A percentile compares a stretch with the other conserved stretches of the same genome.
Conservation (phyloP, 768 basidiomycete species). For the Tubosaeta sp. region DNA sequence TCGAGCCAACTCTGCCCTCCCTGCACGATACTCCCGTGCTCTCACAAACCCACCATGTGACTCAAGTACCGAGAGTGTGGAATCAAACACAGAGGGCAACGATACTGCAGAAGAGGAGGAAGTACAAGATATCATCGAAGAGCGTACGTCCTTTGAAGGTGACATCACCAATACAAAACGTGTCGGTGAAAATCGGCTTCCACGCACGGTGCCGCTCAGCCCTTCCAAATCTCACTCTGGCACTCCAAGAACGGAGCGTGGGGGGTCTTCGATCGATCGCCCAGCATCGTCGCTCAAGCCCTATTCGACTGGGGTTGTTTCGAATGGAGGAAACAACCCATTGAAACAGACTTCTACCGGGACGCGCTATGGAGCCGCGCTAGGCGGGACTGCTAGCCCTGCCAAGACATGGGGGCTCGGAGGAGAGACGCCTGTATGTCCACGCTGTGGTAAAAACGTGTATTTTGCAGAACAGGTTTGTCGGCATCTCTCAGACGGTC, state of each 20-base stretch:
- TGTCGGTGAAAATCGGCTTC: slow-evolving; percentile 41
- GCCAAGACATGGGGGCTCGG: slow-evolving; percentile 48
- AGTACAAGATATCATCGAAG: slow-evolving; percentile 28
- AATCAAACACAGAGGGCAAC: slow-evolving; percentile 20
- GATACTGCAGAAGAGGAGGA: slow-evolving; percentile 26
- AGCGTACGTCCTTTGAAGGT: slow-evolving; percentile 20
- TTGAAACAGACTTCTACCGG: slow-evolving; percentile 52
- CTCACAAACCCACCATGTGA: slow-evolving; percentile 13
- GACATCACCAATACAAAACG: slow-evolving; percentile 46
- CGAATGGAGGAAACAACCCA: slow-evolving; percentile 18
- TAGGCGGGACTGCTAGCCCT: slow-evolving; percentile 40
- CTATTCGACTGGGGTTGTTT: slow-evolving; percentile 18
- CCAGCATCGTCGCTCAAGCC: slow-evolving; percentile 21
- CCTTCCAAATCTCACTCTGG: slow-evolving; percentile 27
- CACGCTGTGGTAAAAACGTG: slow-evolving; percentile 68
- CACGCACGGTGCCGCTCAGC: slow-evolving; percentile 51
- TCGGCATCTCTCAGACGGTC: background rate
- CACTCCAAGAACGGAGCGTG: slow-evolving; percentile 2
- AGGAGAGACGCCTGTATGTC: slow-evolving; percentile 58
- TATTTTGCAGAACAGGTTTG: slow-evolving; percentile 82
- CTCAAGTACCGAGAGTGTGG: background rate
- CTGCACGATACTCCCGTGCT: slow-evolving; percentile 32
- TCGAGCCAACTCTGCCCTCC: slow-evolving; percentile 39
- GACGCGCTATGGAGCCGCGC: slow-evolving; percentile 60
- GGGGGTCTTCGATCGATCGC: slow-evolving; percentile 15